Evolutionary conservation across 2,329 filamentous ascomycete genomes (phyloP).

Genomic region (Trichoderma sp.): DNA sequence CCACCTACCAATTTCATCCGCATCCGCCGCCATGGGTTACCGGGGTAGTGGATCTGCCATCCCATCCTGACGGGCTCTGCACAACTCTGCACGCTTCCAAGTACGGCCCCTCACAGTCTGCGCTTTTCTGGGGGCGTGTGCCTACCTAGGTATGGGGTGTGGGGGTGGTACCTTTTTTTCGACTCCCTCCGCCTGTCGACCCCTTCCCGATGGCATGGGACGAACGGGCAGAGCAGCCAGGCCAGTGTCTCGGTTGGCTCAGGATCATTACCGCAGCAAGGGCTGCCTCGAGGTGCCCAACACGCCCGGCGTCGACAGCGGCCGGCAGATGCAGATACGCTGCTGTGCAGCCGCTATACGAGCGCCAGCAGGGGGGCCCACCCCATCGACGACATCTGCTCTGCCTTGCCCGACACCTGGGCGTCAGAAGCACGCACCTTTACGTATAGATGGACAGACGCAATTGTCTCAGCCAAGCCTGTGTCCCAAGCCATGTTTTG

Average conservation of each 20-base stretch:
- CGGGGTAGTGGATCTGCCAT: slow-evolving; percentile 22
- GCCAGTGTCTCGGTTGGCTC: slow-evolving; percentile 8
- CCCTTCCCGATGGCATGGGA: slow-evolving; percentile 17
- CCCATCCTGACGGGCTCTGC: slow-evolving; percentile 6
- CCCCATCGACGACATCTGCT: not conserved
- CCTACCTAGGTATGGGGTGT: not conserved
- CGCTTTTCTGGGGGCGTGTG: not conserved
- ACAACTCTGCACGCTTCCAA: slow-evolving; percentile 6
- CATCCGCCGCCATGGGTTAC: slow-evolving; percentile 18
- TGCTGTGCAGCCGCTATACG: not conserved
- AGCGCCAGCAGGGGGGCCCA: not conserved
- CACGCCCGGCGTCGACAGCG: not conserved
- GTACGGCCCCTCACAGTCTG: slow-evolving; percentile 15
- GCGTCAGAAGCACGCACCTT: not conserved
- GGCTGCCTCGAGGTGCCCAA: not conserved
- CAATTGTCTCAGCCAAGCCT: slow-evolving; percentile 16
- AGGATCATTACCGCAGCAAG: not conserved
- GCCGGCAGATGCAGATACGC: not conserved
- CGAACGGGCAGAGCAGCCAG: not conserved
- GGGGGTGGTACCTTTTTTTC: slow-evolving; percentile 16
- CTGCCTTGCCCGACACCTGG: not conserved
- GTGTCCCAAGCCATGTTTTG: not conserved
- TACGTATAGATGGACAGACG: not conserved
- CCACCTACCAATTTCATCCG: slow-evolving; percentile 11
- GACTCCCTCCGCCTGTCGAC: not conserved